Percentiles rank a stretch among this genome's conserved stretches.
phyloP scores from a whole-genome alignment of 2,329 filamentous ascomycete species.

The Colletotrichum orchidophilum region DNA sequence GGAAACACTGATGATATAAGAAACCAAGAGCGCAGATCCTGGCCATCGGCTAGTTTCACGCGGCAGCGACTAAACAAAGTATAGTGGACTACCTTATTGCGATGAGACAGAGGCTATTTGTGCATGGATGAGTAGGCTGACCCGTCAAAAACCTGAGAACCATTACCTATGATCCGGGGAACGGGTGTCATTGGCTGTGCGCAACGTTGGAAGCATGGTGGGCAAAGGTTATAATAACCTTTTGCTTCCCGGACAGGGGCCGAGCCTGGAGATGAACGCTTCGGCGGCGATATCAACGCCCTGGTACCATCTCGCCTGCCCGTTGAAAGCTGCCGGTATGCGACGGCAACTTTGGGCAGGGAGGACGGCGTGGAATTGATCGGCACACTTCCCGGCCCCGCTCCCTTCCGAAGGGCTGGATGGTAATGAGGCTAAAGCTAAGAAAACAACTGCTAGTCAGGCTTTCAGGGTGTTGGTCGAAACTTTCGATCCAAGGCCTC shows the following conservation, averaged over 20 bases:
- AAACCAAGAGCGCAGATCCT: neutral
- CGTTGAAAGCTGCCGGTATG: neutral
- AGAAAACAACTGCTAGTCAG: neutral
- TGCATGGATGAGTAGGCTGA: conserved; percentile 23
- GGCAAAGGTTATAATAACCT: neutral
- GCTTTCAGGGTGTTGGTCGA: neutral
- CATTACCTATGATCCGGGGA: neutral
- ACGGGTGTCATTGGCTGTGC: neutral
- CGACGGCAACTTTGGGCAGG: neutral
- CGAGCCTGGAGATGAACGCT: neutral
- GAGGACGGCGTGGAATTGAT: neutral
- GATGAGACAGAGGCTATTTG: conserved; percentile 31
- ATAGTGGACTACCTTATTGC: neutral
- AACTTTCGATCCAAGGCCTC: neutral
- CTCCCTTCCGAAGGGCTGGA: neutral
- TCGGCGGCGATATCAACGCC: neutral
- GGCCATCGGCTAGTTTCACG: conserved; percentile 4
- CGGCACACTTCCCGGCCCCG: neutral
- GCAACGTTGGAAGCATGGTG: neutral
- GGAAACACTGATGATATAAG: conserved; percentile 7
- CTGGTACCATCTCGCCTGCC: neutral
- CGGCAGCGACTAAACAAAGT: neutral
- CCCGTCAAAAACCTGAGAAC: neutral
- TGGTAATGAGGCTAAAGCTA: neutral
- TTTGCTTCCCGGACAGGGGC: neutral